Conservation (phyloP, 1,139 yeast genomes). For the Suhomyces anneliseae region DNA sequence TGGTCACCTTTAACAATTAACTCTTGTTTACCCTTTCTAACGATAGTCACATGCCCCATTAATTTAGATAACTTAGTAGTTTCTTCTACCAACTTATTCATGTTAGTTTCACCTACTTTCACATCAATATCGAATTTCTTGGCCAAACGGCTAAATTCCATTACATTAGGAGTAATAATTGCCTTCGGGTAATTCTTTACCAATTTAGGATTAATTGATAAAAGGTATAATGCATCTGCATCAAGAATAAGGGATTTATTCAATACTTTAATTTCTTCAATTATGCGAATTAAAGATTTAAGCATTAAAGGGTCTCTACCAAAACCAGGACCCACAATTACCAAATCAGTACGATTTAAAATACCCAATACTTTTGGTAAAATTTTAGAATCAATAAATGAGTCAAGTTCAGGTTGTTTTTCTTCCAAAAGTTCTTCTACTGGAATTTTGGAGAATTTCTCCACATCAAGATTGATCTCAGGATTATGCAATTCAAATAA, state of each 20-base stretch:
- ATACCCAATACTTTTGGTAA: conserved; percentile 56
- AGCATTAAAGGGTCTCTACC: conserved; percentile 79
- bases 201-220: conserved; percentile 56
- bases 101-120: conserved; percentile 26
- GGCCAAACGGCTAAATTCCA: conserved; percentile 73
- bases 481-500: conserved; percentile 38
- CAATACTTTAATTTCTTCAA: conserved; percentile 53
- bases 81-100: conserved; percentile 25
- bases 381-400: conserved; percentile 41
- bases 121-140: conserved; percentile 38
- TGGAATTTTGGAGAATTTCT: conserved; percentile 15
- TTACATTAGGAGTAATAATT: conserved; percentile 83
- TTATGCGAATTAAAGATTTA: conserved; percentile 54
- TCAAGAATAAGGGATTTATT: conserved; percentile 74
- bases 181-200: conserved; percentile 54
- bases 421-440: conserved; percentile 20
- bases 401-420: conserved; percentile 20
- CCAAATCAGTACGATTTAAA: conserved; percentile 69
- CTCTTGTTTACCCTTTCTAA: conserved; percentile 74
- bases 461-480: conserved; percentile 18
- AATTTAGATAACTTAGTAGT: conserved; percentile 49
- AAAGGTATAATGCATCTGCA: conserved; percentile 79
- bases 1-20: conserved; percentile 54
- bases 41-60: conserved; percentile 63
- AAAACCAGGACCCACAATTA: conserved; percentile 91